These are phyloP conservation scores for Boechera retrofracta DNA, from an alignment of 345 rosid genomes.

Conservation along the genomic window DNA sequence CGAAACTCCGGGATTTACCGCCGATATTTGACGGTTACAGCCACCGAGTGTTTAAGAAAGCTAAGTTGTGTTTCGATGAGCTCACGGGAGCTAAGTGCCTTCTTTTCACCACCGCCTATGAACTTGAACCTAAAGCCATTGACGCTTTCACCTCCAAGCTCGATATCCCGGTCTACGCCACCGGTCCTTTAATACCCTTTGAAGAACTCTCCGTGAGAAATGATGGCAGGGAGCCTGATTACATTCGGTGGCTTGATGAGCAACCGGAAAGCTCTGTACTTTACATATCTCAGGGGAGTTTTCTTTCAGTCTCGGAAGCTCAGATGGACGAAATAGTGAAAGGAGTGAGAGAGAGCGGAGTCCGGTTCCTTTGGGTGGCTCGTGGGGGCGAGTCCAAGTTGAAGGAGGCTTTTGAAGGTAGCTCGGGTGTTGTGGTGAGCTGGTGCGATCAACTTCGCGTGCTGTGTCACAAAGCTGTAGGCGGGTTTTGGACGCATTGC, in stretches of 20 bases:
- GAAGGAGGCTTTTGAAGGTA: conserved; percentile 28
- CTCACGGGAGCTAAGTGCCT: conserved; percentile 58
- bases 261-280: conserved; percentile 51
- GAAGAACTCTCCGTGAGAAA: conserved; percentile 2
- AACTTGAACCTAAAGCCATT: conserved; percentile 54
- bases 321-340: conserved; percentile 52
- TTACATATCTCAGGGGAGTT: conserved; percentile 56
- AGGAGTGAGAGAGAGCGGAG: conserved; percentile 48
- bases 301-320: conserved; percentile 41
- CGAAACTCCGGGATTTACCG: conserved; percentile 42
- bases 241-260: conserved; percentile 49
- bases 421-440: conserved; percentile 39
- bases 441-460: conserved; percentile 72
- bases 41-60: not conserved
- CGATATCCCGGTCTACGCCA: conserved; percentile 44
- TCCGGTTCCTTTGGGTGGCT: conserved; percentile 53
- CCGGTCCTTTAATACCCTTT: conserved; percentile 54
- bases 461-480: conserved; percentile 54
- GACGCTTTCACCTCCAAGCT: conserved; percentile 41
- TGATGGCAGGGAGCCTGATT: not conserved
- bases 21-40: conserved; percentile 35
- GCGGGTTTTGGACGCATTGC: conserved; percentile 74
- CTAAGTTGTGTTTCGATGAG: conserved; percentile 38
- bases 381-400: conserved; percentile 36
- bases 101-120: conserved; percentile 55